Evolutionary conservation across 2,329 filamentous ascomycete species (phyloP).

Genomic region (Coniochaeta sp.): DNA sequence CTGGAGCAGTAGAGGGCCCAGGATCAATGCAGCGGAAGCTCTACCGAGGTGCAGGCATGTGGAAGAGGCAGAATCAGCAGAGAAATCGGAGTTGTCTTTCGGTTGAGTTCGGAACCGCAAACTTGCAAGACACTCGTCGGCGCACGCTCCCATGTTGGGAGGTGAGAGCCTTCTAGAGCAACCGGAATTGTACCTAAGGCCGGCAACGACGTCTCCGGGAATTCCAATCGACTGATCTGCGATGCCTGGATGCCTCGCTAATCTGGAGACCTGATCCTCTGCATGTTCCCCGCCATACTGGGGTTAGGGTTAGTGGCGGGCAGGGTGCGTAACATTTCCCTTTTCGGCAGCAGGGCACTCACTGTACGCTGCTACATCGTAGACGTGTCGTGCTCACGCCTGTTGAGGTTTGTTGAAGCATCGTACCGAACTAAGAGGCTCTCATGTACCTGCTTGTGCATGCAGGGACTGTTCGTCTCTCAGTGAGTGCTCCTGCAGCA

Average conservation of each 20-base stretch:
- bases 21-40: not conserved
- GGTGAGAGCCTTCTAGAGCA: not conserved
- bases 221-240: not conserved
- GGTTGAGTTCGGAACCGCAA: too few relatives aligned
- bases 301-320: not conserved
- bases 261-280: not conserved
- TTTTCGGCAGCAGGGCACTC: too few relatives aligned
- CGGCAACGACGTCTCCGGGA: too few relatives aligned
- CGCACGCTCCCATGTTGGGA: not conserved
- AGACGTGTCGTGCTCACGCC: too few relatives aligned
- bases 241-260: not conserved
- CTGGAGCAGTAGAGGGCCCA: not conserved
- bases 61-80: not conserved
- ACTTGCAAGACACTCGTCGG: not conserved
- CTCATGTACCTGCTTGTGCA: not conserved
- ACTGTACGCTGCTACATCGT: too few relatives aligned
- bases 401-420: too few relatives aligned
- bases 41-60: not conserved
- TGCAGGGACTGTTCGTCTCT: not conserved
- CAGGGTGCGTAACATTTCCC: too few relatives aligned
- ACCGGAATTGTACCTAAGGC: not conserved
- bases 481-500: not conserved
- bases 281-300: too few relatives aligned
- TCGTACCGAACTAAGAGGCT: too few relatives aligned
- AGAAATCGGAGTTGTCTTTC: too few relatives aligned